A percentile compares a stretch with the other conserved stretches of the same genome.
These are phyloP conservation scores for Piedraia hortae DNA, from an alignment of 2,329 filamentous ascomycete species.

Conservation along the genomic window DNA sequence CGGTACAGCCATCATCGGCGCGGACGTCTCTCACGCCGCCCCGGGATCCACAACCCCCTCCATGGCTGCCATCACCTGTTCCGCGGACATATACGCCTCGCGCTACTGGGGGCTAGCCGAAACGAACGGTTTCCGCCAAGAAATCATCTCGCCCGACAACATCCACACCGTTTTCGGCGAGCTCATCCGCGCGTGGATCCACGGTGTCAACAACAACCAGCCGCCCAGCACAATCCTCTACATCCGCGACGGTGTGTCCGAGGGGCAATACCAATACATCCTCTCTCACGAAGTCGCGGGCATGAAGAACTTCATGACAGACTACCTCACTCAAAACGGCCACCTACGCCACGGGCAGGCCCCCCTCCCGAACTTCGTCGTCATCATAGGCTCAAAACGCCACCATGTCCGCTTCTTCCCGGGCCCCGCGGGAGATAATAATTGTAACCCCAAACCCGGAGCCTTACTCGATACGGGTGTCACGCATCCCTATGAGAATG, in stretches of 20 bases:
- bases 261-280: conserved; percentile 11
- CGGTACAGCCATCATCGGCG: conserved; percentile 16
- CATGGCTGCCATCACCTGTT: conserved; percentile 17
- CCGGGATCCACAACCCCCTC: conserved; percentile 10
- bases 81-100: conserved; percentile 9
- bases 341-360: conserved; percentile 11
- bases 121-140: conserved; percentile 8
- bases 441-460: conserved; percentile 3
- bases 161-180: conserved; percentile 9
- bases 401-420: conserved; percentile 18
- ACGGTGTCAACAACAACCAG: conserved; percentile 1
- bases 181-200: conserved; percentile 6
- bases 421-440: conserved; percentile 3
- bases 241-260: conserved; percentile 13
- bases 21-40: conserved; percentile 18
- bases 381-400: conserved; percentile 15
- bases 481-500: conserved; percentile 3
- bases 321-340: not conserved
- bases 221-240: conserved; percentile 7
- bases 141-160: conserved; percentile 9
- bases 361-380: conserved; percentile 12
- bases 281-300: conserved; percentile 7
- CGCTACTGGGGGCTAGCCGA: conserved; percentile 15
- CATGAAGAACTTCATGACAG: conserved; percentile 4
- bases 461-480: conserved; percentile 3